These are phyloP conservation scores for Dacryopinax spathularia DNA, from an alignment of 768 basidiomycete genomes.

Conservation along the genomic window DNA sequence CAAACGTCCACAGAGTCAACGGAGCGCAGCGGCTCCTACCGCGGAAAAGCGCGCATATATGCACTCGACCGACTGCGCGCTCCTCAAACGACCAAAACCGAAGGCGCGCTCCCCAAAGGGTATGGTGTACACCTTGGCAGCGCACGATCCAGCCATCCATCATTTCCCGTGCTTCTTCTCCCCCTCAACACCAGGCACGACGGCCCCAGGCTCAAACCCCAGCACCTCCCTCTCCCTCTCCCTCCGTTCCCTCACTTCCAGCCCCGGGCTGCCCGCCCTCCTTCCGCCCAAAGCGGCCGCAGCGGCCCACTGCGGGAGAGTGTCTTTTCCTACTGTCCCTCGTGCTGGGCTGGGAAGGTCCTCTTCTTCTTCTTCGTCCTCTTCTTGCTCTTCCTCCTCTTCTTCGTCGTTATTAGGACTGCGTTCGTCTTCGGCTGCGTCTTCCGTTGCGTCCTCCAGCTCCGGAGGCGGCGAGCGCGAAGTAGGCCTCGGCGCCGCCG, in stretches of 20 bases:
- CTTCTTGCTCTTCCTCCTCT: constrained; percentile 22
- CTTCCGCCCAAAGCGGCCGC: not conserved
- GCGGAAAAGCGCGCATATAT: too few species aligned
- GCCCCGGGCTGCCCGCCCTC: constrained; percentile 19
- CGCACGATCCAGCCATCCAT: too few species aligned
- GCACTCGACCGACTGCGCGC: too few species aligned
- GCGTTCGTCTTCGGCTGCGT: too few species aligned
- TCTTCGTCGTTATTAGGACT: constrained; percentile 21
- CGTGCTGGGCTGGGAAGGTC: constrained; percentile 13
- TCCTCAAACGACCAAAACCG: too few species aligned
- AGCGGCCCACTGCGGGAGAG: not conserved
- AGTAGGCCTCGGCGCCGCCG: not conserved
- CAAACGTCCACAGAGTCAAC: too few species aligned
- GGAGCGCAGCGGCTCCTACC: too few species aligned
- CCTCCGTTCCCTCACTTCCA: constrained; percentile 56
- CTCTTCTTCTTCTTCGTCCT: constrained; percentile 17
- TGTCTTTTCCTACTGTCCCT: constrained; percentile 3
- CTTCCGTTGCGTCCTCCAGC: not conserved
- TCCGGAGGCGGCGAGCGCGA: not conserved
- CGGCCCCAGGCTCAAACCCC: too few species aligned
- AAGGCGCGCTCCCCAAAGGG: too few species aligned
- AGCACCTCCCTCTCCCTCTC: constrained; percentile 84
- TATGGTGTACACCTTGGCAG: too few species aligned
- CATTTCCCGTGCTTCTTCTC: too few species aligned
- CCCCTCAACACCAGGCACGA: too few species aligned